Conservation (phyloP, 2,329 filamentous ascomycete genomes). For the Colletotrichum trifolii region DNA sequence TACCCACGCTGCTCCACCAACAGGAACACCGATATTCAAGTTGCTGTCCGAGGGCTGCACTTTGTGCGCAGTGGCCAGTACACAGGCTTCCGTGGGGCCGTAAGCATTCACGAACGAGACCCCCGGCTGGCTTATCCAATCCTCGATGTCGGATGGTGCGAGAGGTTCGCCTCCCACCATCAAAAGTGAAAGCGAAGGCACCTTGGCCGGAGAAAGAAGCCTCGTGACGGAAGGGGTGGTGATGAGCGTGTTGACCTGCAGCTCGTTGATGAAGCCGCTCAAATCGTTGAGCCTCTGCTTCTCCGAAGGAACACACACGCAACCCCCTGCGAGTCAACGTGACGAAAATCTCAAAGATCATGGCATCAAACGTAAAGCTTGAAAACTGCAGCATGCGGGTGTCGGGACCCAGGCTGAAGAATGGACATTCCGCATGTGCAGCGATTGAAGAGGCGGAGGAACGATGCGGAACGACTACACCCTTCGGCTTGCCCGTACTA, state of each 20-base stretch:
- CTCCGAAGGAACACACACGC: constrained; percentile 66
- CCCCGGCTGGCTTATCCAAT: constrained; percentile 11
- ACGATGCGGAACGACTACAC: constrained; percentile 38
- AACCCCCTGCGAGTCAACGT: constrained; percentile 66
- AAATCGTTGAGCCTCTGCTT: constrained; percentile 61
- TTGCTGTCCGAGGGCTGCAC: not conserved
- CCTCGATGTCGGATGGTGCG: constrained; percentile 4
- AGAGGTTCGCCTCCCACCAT: constrained; percentile 18
- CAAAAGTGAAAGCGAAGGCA: constrained; percentile 15
- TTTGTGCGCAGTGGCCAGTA: constrained; percentile 12
- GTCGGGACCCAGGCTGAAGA: constrained; percentile 4
- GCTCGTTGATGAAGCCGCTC: constrained; percentile 58
- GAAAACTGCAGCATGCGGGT: constrained; percentile 54
- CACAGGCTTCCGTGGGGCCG: constrained; percentile 20
- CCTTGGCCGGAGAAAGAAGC: constrained; percentile 6
- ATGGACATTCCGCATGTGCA: not conserved
- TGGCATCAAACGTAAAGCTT: constrained; percentile 64
- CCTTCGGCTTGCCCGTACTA: constrained; percentile 42
- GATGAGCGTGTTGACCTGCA: constrained; percentile 62
- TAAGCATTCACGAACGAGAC: constrained; percentile 18
- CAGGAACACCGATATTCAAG: constrained; percentile 19
- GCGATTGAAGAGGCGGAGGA: constrained; percentile 15
- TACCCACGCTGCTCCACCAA: constrained; percentile 43
- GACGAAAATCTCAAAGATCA: constrained; percentile 62
- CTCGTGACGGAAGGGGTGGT: constrained; percentile 58